Conservation (phyloP, 148 eudicot genomes). For the Camellia lanceoleosa region DNA sequence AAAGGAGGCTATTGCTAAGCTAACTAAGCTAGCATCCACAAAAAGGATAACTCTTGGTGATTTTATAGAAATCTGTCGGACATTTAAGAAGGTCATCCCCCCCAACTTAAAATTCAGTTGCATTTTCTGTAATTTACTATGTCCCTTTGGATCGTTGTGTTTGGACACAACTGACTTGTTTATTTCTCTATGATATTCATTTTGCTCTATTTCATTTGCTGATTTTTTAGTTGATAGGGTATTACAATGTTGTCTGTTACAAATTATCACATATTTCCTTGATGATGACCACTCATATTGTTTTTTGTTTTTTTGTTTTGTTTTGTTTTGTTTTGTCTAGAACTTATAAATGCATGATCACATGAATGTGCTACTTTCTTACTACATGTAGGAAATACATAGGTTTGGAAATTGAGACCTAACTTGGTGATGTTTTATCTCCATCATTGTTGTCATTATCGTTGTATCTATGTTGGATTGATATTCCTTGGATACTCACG, state of each 20-base stretch:
- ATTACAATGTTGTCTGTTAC: not conserved
- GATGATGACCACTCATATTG: not conserved
- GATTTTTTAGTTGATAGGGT: not conserved
- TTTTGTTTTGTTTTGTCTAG: not conserved
- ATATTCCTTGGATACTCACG: no score
- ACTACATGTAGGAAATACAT: not conserved
- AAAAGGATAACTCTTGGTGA: constrained; percentile 95
- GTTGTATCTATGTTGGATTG: not conserved
- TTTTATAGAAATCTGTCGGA: constrained; percentile 88
- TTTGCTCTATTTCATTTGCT: not conserved
- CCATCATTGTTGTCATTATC: not conserved
- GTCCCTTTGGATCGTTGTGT: not conserved
- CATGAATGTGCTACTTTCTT: not conserved
- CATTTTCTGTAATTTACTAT: not conserved
- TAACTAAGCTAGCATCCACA: constrained; percentile 95
- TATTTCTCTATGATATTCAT: not conserved
- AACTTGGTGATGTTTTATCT: not conserved
- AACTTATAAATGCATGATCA: not conserved
- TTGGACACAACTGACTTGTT: not conserved
- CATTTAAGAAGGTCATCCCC: constrained; percentile 72
- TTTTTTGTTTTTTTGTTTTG: not conserved
- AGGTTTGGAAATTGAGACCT: not conserved
- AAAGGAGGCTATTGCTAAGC: constrained; percentile 94
- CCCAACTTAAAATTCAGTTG: not conserved
- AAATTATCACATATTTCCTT: not conserved